Evolutionary conservation across 2,329 filamentous ascomycete genomes (phyloP), one percentile per base, ranked within the genome.

Genomic region (Pestalotiopsis sp.): DNA sequence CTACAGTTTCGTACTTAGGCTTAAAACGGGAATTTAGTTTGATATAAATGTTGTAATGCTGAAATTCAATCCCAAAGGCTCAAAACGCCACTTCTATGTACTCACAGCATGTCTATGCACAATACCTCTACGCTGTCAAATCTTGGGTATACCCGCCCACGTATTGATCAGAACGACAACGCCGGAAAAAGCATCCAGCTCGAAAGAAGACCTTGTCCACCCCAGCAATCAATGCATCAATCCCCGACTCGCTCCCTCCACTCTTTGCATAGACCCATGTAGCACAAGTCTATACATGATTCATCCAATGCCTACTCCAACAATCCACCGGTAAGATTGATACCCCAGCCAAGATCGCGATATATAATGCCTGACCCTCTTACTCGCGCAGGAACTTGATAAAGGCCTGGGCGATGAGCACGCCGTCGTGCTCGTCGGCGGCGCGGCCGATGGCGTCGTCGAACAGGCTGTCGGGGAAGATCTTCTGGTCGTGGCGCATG

Each of bases 401-500:
- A 78, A 98, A 97, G 0, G 89, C 91, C 71, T 86, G 84, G 0
- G 90, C 91, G 67, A 97, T 90, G 3, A 84, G 81, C n/a, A 96
- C 84, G 1, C 95, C 95, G 78, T 98, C 94, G 72, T 98, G 94
- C 67, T 88, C 83, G 41, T 89, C 84, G 9, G 82, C 83, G 2
- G 91, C 91, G 70, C 93, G 87, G 7, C 80, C 82, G 77, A 95
- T 87, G 31, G 88, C 93, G 73, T 93, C 91, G 68, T 89, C 80
- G 73, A 89, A 95, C 70, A 91, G 80, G 20, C 89, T 89, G 68
- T 95, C 89, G 67, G 85, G 81, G 72, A 97, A 92, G 25, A 96
- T 84, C 1, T 93, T 93, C 62, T 83, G 83, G 36, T 84, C 83
- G 75, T 92, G 88, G 68, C 94, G 86, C 69, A 86, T 81, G 70